Base-by-base conservation (phyloP, 2,329 filamentous ascomycete genomes). In the Cladophialophora yegresii region DNA sequence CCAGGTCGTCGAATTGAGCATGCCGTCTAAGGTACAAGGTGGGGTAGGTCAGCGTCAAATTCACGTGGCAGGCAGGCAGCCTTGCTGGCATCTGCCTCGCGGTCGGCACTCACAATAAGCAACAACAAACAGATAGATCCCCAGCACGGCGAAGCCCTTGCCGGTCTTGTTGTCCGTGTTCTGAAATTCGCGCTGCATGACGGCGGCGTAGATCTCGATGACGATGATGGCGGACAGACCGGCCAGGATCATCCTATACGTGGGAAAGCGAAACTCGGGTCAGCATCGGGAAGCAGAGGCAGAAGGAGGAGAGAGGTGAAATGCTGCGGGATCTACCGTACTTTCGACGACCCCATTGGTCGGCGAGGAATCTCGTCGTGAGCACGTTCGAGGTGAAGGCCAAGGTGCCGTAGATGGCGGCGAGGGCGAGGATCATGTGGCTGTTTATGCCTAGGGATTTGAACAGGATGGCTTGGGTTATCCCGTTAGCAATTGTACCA, bases 351-450 rank as follows among this genome's bases (percentile, higher is more conserved):
- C 84, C 84, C 84, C 84, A 86, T 72, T 83, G 82, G 71, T 86
- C 84, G 1, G 81, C 81, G 10, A 86, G 73, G 65, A 76, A 85
- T 49, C 77, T 76, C 0, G 83, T 85, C 0, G 84, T 84, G 32
- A 85, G 70, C 26, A 72, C 71, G 63, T 85, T 86, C 4, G 96
- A 96, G 83, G 89, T 92, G 84, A 91, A 92, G 82, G 96, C 93
- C 84, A 92, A 93, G 81, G 96, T 88, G 80, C 88, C 89, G 74
- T 95, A 95, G 80, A 96, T 93, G 66, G 90, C 86, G 70, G 96
- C 91, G 83, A 92, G 87, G 56, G 89, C 86, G 63, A 78, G 79
- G 70, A 83, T 79, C 22, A 81, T 78, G 4, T 72, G 64, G 54
- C 67, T 65, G 71, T 78, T 77, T n/a, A 67, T 79, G 32, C 85